phyloP scores from a whole-genome alignment of 1,139 yeast genomes.

The Williopsis jadinii region DNA sequence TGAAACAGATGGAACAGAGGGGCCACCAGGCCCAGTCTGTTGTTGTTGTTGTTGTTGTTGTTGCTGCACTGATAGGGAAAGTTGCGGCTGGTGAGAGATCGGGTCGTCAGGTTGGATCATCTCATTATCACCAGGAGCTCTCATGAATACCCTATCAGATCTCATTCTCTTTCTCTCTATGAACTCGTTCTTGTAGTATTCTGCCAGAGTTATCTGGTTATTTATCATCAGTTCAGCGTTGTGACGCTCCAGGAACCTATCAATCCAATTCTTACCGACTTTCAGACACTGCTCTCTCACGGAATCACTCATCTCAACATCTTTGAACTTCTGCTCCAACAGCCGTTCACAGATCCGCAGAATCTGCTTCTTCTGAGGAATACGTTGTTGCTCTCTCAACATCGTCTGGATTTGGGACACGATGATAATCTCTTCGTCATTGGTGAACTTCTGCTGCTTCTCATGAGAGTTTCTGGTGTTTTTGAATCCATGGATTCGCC shows the following conservation, averaged over 20 bases:
- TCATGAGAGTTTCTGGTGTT: constrained; percentile 22
- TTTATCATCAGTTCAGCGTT: constrained; percentile 19
- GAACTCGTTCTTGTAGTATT: constrained; percentile 22
- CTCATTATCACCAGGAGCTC: background rate
- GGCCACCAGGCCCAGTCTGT: no score
- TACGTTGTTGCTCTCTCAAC: constrained; percentile 13
- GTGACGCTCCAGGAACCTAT: constrained; percentile 22
- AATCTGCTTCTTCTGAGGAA: constrained; percentile 21
- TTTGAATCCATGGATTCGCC: constrained; percentile 23
- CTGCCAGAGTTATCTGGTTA: constrained; percentile 16
- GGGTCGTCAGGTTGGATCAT: no score
- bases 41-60: no score
- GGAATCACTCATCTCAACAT: constrained; percentile 5
- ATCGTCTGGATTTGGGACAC: constrained; percentile 15
- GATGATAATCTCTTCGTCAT: constrained; percentile 19
- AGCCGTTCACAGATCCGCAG: constrained; percentile 18
- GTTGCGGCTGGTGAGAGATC: no score
- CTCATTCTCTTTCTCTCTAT: constrained; percentile 19
- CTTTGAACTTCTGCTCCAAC: constrained; percentile 16
- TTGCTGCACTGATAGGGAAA: no score
- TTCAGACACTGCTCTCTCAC: constrained; percentile 15
- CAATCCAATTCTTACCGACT: constrained; percentile 24
- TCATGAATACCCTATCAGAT: constrained; percentile 14
- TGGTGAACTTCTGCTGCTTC: constrained; percentile 23
- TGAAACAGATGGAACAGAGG: no score